Evolutionary conservation across 441 rosid genomes (phyloP).

Genomic region (Populus hybrid): DNA sequence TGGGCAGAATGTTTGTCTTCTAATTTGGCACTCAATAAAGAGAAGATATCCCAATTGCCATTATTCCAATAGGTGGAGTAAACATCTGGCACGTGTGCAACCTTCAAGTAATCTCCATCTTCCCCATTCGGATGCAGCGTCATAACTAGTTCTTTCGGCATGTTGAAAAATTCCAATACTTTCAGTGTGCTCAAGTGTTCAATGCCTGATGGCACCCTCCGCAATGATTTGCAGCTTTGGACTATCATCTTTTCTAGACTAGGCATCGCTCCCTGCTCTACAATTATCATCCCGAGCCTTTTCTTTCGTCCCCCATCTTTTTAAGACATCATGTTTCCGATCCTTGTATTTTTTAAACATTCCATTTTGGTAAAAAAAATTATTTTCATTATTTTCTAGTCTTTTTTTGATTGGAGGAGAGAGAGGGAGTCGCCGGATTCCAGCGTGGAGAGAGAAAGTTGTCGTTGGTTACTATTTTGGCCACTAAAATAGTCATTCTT

Average conservation of each 20-base stretch:
- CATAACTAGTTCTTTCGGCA: constrained; percentile 31
- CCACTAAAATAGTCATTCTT: no score
- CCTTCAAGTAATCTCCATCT: constrained; percentile 29
- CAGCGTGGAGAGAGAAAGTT: no score
- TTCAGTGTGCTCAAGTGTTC: constrained; percentile 28
- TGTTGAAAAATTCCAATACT: constrained; percentile 33
- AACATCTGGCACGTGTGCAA: constrained; percentile 35
- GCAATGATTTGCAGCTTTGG: constrained; percentile 33
- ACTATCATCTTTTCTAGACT: constrained; percentile 31
- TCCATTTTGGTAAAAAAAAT: no score
- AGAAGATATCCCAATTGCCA: constrained; percentile 33
- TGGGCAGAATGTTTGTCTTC: constrained; percentile 14
- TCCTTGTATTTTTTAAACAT: no score
- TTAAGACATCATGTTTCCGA: no score
- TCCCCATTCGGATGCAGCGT: constrained; percentile 24
- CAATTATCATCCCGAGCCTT: not conserved
- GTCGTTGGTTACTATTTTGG: no score
- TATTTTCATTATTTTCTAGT: no score
- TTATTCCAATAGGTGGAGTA: constrained; percentile 30
- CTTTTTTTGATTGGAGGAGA: no score
- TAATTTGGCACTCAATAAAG: constrained; percentile 22
- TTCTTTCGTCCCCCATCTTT: no score
- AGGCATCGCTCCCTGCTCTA: constrained; percentile 36
- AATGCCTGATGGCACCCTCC: constrained; percentile 39
- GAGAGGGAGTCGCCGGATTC: no score